phyloP scores from a whole-genome alignment of 306 rosid genomes.

The Elaeagnus macrophylla region DNA sequence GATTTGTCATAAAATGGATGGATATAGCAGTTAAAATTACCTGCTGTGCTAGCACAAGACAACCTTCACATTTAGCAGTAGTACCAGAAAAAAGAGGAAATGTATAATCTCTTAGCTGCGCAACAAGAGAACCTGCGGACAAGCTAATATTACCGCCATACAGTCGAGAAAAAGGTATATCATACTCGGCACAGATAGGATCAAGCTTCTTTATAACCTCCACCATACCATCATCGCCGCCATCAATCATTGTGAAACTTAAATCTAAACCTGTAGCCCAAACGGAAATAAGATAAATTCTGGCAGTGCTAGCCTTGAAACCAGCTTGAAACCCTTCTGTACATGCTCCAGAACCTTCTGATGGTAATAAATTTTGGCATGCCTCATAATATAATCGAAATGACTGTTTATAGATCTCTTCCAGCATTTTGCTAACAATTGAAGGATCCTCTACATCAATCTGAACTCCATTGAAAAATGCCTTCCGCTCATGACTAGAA shows the following conservation, averaged over 20 bases:
- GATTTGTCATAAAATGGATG: conserved; percentile 9
- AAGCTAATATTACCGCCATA: conserved; percentile 76
- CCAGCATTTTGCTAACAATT: conserved; percentile 42
- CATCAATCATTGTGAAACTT: conserved; percentile 75
- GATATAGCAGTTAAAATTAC: conserved; percentile 30
- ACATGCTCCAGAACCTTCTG: conserved; percentile 91
- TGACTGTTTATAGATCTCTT: conserved; percentile 66
- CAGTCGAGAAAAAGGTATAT: conserved; percentile 84
- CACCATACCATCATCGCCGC: conserved; percentile 88
- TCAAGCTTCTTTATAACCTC: conserved; percentile 76
- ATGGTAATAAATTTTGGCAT: conserved; percentile 56
- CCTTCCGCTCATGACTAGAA: conserved; percentile 53
- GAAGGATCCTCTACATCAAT: conserved; percentile 61
- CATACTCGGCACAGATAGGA: conserved; percentile 66
- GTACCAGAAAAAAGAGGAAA: conserved; percentile 79
- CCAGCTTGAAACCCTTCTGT: conserved; percentile 80
- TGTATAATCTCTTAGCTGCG: conserved; percentile 68
- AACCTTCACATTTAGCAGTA: conserved; percentile 78
- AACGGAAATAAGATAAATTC: conserved; percentile 84
- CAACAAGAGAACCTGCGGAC: conserved; percentile 58
- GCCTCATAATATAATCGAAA: conserved; percentile 80
- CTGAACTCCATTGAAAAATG: conserved; percentile 48
- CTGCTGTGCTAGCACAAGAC: conserved; percentile 91
- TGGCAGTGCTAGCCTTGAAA: conserved; percentile 69
- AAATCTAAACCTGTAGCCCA: conserved; percentile 64